Conservation (phyloP, 2,329 filamentous ascomycete species). For the Cladosporium velox region DNA sequence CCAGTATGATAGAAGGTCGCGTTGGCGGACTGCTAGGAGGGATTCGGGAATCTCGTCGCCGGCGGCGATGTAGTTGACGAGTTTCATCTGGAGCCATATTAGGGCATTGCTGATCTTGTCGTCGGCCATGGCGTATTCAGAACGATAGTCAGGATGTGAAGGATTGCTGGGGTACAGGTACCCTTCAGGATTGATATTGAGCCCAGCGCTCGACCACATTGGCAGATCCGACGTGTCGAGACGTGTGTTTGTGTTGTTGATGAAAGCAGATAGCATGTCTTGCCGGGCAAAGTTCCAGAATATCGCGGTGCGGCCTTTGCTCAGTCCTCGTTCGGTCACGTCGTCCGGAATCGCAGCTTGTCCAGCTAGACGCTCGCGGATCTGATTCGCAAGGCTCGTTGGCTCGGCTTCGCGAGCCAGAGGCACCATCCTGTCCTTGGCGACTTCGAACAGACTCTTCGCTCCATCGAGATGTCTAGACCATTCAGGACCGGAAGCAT, state of each 20-base stretch:
- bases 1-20: slow-evolving; percentile 56
- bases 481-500: slow-evolving; percentile 65
- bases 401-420: slow-evolving; percentile 46
- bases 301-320: slow-evolving; percentile 58
- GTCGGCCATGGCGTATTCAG: slow-evolving; percentile 58
- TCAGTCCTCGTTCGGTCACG: slow-evolving; percentile 30
- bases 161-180: slow-evolving; percentile 52
- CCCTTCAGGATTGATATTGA: slow-evolving; percentile 58
- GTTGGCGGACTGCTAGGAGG: slow-evolving; percentile 49
- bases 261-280: slow-evolving; percentile 65
- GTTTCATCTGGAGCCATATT: slow-evolving; percentile 66
- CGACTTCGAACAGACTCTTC: slow-evolving; percentile 61
- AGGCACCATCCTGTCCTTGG: slow-evolving; percentile 52
- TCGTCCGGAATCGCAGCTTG: slow-evolving; percentile 21
- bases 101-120: slow-evolving; percentile 65
- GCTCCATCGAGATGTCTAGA: slow-evolving; percentile 65
- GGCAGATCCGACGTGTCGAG: slow-evolving; percentile 63
- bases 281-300: slow-evolving; percentile 70
- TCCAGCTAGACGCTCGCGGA: slow-evolving; percentile 24
- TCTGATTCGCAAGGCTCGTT: slow-evolving; percentile 26
- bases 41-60: slow-evolving; percentile 53
- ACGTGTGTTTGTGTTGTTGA: slow-evolving; percentile 62
- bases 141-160: slow-evolving; percentile 43
- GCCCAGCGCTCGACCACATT: slow-evolving; percentile 65
- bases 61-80: slow-evolving; percentile 64